Evolutionary conservation across 305 asterid genomes (phyloP), one percentile per base, ranked within the genome.

Genomic region (Striga hermonthica): DNA sequence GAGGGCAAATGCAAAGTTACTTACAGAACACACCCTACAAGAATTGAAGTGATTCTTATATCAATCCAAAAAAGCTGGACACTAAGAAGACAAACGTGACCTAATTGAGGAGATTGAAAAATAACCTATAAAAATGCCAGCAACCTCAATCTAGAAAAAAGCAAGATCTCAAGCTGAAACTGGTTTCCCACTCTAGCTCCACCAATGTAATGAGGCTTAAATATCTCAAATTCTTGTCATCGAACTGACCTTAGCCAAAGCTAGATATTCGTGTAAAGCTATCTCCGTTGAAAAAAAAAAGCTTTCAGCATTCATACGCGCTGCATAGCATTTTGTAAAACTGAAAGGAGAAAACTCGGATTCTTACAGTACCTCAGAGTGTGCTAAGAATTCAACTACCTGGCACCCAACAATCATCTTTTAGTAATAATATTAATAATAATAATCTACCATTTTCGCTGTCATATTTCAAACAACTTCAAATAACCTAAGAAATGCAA

Each of bases 121-220:
- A 43, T 9, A 14, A 62, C 41, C 52, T 43, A 7, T 7, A 59
- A 14, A 35, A 37, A 37, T 7, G 7, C 37, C 31, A 9, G 12
- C 3, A 10, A 54, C 38, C 38, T 4, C 37, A 15, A 16, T 14
- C 36, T 4, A 54, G 37, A 54, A 3, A 12, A 12, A 15, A 4
- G 52, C 53, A 9, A 8, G 15, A 6, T 4, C 53, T 60, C 65
- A 40, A 40, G 52, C 53, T 22, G 13, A 60, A 2, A 40, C 40
- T 22, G 28, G 62, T 57, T 16, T 3, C 62, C 62, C 62, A 57
- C 13, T 35, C 3, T 7, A 5, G 62, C 62, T 10, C 62, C 31
- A 22, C 22, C 62, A 57, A 41, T 4, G 36, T 35, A 6, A 54
- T 4, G 9, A 15, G 15, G 37, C 59, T 54, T 37, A 54, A 22